Conservation (phyloP, 371 early-diverging fungal species). For the Mucor circinelloides region DNA sequence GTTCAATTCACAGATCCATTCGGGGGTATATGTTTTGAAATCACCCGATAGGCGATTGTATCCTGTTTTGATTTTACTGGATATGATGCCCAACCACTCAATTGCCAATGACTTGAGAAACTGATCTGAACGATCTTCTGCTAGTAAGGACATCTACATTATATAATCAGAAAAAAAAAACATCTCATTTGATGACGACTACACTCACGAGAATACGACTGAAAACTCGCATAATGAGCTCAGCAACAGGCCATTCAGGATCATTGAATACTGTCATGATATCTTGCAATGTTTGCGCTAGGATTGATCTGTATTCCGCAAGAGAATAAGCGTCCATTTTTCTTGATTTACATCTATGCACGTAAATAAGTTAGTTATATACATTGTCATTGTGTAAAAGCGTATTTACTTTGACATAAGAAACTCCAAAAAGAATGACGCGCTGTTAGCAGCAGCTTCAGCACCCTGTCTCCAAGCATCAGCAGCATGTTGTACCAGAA, state of each 20-base stretch:
- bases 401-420: slow-evolving; percentile 56
- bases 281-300: slow-evolving; percentile 77
- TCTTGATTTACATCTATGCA: slow-evolving; percentile 56
- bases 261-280: slow-evolving; percentile 69
- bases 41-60: slow-evolving; percentile 25
- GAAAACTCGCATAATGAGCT: slow-evolving; percentile 63
- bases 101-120: slow-evolving; percentile 71
- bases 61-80: slow-evolving; percentile 52
- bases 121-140: slow-evolving; percentile 62
- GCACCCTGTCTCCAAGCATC: slow-evolving; percentile 39
- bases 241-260: slow-evolving; percentile 94
- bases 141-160: slow-evolving; percentile 55
- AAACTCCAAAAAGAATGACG: slow-evolving; percentile 66
- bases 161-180: neutral
- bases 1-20: slow-evolving; percentile 39
- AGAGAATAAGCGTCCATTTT: slow-evolving; percentile 54
- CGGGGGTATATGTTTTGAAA: slow-evolving; percentile 23
- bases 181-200: neutral
- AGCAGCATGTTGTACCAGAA: slow-evolving; percentile 22
- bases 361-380: neutral
- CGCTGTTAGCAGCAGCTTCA: slow-evolving; percentile 64
- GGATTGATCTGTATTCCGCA: slow-evolving; percentile 71
- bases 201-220: slow-evolving; percentile 64
- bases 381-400: too few species aligned
- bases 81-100: slow-evolving; percentile 75